Conservation (phyloP, 2,329 filamentous ascomycete species). For the Lachnellula arida region DNA sequence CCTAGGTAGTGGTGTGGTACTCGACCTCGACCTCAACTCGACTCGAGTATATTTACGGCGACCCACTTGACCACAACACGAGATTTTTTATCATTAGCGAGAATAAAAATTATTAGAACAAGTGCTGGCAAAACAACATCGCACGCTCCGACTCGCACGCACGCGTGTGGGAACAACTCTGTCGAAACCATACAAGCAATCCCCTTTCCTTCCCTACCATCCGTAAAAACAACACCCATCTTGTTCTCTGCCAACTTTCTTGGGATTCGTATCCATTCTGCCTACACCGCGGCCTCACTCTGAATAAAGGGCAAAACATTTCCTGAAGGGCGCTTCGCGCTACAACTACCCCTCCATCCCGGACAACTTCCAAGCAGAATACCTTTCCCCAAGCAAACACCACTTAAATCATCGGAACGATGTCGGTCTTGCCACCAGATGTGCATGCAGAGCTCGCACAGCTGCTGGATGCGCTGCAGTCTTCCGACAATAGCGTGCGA, state of each 20-base stretch:
- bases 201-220: background rate
- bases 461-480: conserved; percentile 84
- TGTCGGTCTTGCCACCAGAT: conserved; percentile 84
- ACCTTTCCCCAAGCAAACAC: background rate
- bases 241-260: background rate
- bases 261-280: background rate
- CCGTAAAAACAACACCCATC: background rate
- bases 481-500: conserved; percentile 80
- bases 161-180: too few species aligned
- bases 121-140: too few species aligned
- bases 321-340: background rate
- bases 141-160: too few species aligned
- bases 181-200: background rate
- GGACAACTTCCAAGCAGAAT: background rate
- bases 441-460: conserved; percentile 78
- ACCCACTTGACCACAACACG: too few species aligned
- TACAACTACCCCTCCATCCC: background rate
- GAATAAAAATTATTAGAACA: too few species aligned
- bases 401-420: conserved; percentile 34
- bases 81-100: too few species aligned
- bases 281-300: background rate
- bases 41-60: too few species aligned
- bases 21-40: too few species aligned
- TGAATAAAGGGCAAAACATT: background rate
- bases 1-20: too few species aligned